Base-by-base conservation (phyloP, 352 stramenopile genomes). In the Globisporangium echinulatum region DNA sequence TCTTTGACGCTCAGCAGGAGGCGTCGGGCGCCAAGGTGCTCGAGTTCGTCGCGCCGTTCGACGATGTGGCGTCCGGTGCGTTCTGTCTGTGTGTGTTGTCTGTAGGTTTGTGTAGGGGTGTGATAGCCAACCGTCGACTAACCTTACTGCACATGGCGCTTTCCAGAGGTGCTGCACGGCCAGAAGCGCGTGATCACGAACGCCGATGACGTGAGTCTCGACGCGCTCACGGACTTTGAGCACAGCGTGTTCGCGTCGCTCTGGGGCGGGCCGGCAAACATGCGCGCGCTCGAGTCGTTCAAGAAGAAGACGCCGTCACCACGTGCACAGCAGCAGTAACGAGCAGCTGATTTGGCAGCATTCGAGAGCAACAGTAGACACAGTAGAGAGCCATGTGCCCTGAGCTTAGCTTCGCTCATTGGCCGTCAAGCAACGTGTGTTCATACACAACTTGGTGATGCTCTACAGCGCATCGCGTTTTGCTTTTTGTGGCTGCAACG, bases 261-360 rank as follows among this genome's bases (percentile, higher is more conserved):
- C 14, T 93, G 83, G 83, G 83, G 81, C 15, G 83, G 83, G 7
- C 79, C 81, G n/a, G 72, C 77, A 14, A 93, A 93, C 58, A 62
- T 90, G 9, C 65, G 77, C n/a, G 83, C 83, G 0, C 66, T 93
- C 4, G 71, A 87, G 51, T 63, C 73, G 50, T 50, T 87, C 4
- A 73, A 69, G 56, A 87, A 83, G 66, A 76, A 74, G 37, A 58
- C 58, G 15, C 43, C 52, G 13, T 54, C 58, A 0, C 52, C 44
- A 14, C 54, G 43, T 39, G 17, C 47, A 4, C 25, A 61, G 36
- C 5, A 33, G 25, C 25, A 33, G 25, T 33, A 33, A 33, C 25
- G 25, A 33, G 25, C 25, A 33, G 25, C 25, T 3, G 25, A 33
- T 1, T 33, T 25, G 37, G 25, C 37, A 61, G 43, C 39, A 11